phyloP scores from a whole-genome alignment of 139 green algal genomes.

The Zygnema circumcarinatum region DNA sequence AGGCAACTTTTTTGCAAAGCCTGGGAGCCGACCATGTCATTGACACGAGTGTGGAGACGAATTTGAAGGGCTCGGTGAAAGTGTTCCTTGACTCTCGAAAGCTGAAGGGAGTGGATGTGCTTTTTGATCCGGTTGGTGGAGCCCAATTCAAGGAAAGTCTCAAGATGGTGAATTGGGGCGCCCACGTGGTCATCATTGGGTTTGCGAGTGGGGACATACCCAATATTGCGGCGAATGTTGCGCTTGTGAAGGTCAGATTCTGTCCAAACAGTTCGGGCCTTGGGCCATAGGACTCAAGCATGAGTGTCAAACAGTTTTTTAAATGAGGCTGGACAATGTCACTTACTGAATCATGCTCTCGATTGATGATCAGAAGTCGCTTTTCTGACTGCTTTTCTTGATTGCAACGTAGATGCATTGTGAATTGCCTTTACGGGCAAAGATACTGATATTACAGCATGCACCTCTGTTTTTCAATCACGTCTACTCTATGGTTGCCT shows the following conservation, averaged over 20 bases:
- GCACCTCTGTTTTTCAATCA: too few relatives aligned
- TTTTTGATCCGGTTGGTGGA: constrained; percentile 88
- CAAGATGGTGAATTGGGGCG: constrained; percentile 76
- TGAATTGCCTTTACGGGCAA: too few relatives aligned
- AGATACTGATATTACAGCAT: too few relatives aligned
- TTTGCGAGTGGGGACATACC: constrained; percentile 81
- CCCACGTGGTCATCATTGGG: constrained; percentile 83
- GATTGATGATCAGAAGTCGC: too few relatives aligned
- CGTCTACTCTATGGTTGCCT: too few relatives aligned
- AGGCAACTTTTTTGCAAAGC: constrained; percentile 57
- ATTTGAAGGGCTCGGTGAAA: constrained; percentile 11
- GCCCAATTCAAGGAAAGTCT: constrained; percentile 71
- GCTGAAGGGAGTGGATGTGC: constrained; percentile 72
- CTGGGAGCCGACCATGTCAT: constrained; percentile 71
- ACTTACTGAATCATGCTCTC: too few relatives aligned
- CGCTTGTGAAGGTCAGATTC: constrained; percentile 77
- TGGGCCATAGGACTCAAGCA: too few relatives aligned
- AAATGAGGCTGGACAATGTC: too few relatives aligned
- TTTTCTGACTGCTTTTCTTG: too few relatives aligned
- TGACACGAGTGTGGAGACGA: constrained; percentile 52
- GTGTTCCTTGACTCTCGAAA: not conserved
- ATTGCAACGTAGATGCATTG: too few relatives aligned
- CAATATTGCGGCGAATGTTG: constrained; percentile 78
- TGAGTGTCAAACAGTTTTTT: too few relatives aligned
- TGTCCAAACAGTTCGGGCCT: too few relatives aligned